Evolutionary conservation across 768 basidiomycete species (phyloP).

Genomic region (Nevesoporus exiguus): DNA sequence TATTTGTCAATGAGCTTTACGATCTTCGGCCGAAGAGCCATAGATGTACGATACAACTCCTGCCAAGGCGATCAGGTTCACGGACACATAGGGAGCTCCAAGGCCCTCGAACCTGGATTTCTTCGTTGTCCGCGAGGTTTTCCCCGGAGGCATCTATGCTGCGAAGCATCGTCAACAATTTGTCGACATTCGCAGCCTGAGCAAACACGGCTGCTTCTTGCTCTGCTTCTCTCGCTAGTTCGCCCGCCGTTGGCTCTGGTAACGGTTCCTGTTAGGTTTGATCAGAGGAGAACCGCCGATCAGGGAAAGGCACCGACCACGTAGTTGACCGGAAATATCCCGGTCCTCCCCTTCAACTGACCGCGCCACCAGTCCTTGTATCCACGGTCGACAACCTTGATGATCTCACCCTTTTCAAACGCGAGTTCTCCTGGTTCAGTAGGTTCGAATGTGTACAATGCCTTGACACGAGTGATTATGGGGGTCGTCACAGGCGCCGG

Average conservation of each 20-base stretch:
- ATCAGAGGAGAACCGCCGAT: not conserved
- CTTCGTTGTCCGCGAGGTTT: slow-evolving; percentile 87
- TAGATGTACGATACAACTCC: slow-evolving; percentile 88
- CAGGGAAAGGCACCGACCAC: slow-evolving; percentile 55
- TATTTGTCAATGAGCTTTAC: slow-evolving; percentile 97
- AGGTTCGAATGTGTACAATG: slow-evolving; percentile 84
- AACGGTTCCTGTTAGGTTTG: slow-evolving; percentile 60
- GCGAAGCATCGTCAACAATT: slow-evolving; percentile 69
- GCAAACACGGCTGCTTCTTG: slow-evolving; percentile 86
- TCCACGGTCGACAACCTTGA: slow-evolving; percentile 90
- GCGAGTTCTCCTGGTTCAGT: slow-evolving; percentile 86
- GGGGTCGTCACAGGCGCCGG: slow-evolving; percentile 18
- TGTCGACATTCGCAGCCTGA: slow-evolving; percentile 83
- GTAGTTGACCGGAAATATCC: slow-evolving; percentile 97
- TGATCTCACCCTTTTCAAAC: slow-evolving; percentile 89
- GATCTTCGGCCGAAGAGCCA: slow-evolving; percentile 90
- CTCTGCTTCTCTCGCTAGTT: slow-evolving; percentile 78
- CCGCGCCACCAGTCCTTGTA: slow-evolving; percentile 99
- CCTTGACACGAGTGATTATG: slow-evolving; percentile 80
- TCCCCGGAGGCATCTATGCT: slow-evolving; percentile 72
- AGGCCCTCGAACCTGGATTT: slow-evolving; percentile 61
- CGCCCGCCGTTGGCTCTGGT: slow-evolving; percentile 75
- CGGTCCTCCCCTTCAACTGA: slow-evolving; percentile 83
- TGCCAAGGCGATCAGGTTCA: slow-evolving; percentile 30
- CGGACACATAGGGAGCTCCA: not conserved